These are phyloP conservation scores for Clonostachys rosea DNA, from an alignment of 2,329 filamentous ascomycete genomes.

Conservation along the genomic window DNA sequence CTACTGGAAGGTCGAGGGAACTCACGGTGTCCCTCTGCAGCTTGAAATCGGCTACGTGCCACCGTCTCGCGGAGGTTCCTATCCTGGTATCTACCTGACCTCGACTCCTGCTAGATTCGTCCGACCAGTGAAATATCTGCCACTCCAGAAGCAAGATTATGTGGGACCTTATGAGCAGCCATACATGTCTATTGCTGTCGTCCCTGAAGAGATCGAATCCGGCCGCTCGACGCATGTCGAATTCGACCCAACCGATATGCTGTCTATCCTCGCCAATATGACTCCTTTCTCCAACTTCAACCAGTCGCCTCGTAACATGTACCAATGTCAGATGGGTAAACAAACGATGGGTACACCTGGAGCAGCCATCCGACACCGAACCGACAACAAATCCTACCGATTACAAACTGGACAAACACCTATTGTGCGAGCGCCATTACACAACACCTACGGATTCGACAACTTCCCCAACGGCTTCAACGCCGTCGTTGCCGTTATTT, in stretches of 20 bases:
- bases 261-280: constrained; percentile 97
- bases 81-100: constrained; percentile 92
- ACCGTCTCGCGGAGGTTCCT: constrained; percentile 84
- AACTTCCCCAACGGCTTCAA: constrained; percentile 98
- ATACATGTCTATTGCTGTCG: constrained; percentile 95
- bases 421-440: constrained; percentile 83
- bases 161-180: constrained; percentile 95
- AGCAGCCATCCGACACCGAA: constrained; percentile 77
- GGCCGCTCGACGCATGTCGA: constrained; percentile 92
- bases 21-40: constrained; percentile 72
- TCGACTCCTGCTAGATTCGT: constrained; percentile 84
- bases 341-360: constrained; percentile 98
- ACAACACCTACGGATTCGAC: constrained; percentile 95
- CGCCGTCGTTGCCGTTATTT: constrained; percentile 93
- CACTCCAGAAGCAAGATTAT: constrained; percentile 78
- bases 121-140: constrained; percentile 86
- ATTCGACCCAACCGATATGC: constrained; percentile 89
- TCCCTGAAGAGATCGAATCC: constrained; percentile 82
- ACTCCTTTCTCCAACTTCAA: constrained; percentile 99
- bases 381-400: constrained; percentile 95
- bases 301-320: constrained; percentile 98
- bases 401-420: constrained; percentile 95
- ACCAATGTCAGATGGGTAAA: constrained; percentile 99
- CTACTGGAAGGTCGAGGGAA: constrained; percentile 92
- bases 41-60: constrained; percentile 93